Conservation (phyloP, 768 basidiomycete genomes). For the Calocybe indica region DNA sequence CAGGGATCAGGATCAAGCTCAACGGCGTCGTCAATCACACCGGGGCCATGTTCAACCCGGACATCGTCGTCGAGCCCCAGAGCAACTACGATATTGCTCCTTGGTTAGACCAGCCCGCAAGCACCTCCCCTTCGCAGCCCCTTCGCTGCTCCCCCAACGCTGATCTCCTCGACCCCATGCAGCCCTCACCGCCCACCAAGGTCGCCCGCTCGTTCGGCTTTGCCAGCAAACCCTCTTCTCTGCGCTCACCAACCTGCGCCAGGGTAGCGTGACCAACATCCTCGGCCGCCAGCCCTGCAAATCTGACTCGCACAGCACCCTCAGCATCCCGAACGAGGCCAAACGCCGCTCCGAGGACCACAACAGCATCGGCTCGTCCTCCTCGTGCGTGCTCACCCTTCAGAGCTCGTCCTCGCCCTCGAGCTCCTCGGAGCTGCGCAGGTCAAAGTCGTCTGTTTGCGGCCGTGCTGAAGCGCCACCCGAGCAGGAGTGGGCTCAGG, state of each 20-base stretch:
- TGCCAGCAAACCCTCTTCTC: conserved; percentile 32
- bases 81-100: too few species aligned
- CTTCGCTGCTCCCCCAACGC: too few species aligned
- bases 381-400: conserved; percentile 18
- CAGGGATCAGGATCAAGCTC: too few species aligned
- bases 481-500: too few species aligned
- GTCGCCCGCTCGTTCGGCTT: conserved; percentile 28
- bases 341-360: too few species aligned
- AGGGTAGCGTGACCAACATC: conserved; percentile 23
- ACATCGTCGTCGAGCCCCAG: too few species aligned
- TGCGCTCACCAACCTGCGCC: conserved; percentile 17
- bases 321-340: conserved; percentile 24
- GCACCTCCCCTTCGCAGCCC: too few species aligned
- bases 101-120: too few species aligned
- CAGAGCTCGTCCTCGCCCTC: conserved; percentile 46
- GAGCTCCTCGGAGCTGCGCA: conserved; percentile 35
- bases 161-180: too few species aligned
- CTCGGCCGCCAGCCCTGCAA: conserved; percentile 26
- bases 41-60: too few species aligned
- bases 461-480: conserved; percentile 28
- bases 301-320: conserved; percentile 29
- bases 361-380: conserved; percentile 17
- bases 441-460: conserved; percentile 33
- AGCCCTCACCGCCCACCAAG: conserved; percentile 43
- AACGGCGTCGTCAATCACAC: too few species aligned